Base-by-base conservation (phyloP, 495 filamentous ascomycete genomes). In the Penicillium verhagenii region DNA sequence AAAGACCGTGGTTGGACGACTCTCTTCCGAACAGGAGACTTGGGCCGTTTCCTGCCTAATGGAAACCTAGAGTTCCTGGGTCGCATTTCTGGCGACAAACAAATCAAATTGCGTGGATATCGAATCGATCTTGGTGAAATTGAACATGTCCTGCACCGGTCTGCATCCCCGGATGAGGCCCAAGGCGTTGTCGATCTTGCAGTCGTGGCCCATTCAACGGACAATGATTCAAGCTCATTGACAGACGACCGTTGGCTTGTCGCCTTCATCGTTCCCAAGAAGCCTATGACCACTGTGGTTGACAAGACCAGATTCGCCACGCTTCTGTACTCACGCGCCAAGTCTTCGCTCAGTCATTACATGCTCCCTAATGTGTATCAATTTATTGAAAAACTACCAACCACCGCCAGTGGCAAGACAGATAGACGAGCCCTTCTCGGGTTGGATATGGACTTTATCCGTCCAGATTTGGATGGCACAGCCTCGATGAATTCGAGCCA, bases 51-150 rank as follows among this genome's bases (percentile, higher is more conserved):
- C 4, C 45, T 33, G 4, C 14, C 40, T 0, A 75, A 78, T 47
- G 81, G 80, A 0, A 10, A 54, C 0, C 31, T 84, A 1, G 38
- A 72, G 0, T 60, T 78, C 33, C 40, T 64, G 1, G 68, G 70
- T 2, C 73, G 81, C 1, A 71, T 79, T 6, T 56, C 50, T 0
- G 78, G 77, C 2, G 57, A 79, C 57, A 72, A 64, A 0, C 76
- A 81, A 52, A 59, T 83, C 31, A 84, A 85, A 53, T 37, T 85
- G 1, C 65, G 72, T 2, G 82, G 82, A 0, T 9, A 78, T 2
- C 79, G 81, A 0, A 71, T 82, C 4, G 79, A 84, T 1, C 63
- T 84, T 0, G 25, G 56, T 3, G 81, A 82, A 1, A 59, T 83
- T 5, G 77, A 78, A n/a, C n/a, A n/a, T n/a, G n/a, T n/a, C n/a